Conservation (phyloP, 768 basidiomycete genomes). For the Boletus huronensis region DNA sequence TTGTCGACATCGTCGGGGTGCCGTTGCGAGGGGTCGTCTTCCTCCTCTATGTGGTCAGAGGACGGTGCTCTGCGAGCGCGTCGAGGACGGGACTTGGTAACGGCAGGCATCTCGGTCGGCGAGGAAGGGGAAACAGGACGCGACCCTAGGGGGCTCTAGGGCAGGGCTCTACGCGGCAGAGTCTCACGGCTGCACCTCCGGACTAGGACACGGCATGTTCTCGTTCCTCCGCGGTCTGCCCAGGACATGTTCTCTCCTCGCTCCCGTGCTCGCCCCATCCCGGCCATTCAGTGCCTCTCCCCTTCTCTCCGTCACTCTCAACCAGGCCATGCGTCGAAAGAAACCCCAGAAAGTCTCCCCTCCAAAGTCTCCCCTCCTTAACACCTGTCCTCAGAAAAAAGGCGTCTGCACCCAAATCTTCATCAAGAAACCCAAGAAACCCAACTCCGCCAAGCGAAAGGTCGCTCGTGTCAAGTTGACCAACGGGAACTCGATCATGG, state of each 20-base stretch:
- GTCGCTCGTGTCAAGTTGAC: constrained; percentile 91
- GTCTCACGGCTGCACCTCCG: constrained; percentile 1
- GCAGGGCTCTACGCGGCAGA: constrained; percentile 27
- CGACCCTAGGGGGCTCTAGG: constrained; percentile 25
- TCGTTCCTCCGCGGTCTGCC: constrained; percentile 23
- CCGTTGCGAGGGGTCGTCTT: constrained; percentile 39
- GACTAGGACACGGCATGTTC: constrained; percentile 18
- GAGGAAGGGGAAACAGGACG: constrained; percentile 15
- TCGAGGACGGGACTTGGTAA: constrained; percentile 38
- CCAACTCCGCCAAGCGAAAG: constrained; percentile 97
- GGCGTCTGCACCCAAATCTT: constrained; percentile 84
- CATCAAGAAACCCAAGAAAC: constrained; percentile 90
- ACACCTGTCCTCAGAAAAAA: constrained; percentile 80
- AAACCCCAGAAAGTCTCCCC: constrained; percentile 45
- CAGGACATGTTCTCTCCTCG: constrained; percentile 18
- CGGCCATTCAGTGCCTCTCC: constrained; percentile 65
- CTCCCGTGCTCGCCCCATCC: constrained; percentile 8
- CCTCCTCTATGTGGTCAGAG: constrained; percentile 59
- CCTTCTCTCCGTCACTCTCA: constrained; percentile 64
- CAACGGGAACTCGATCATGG: constrained; percentile 84
- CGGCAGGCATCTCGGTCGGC: constrained; percentile 31
- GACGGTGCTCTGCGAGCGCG: constrained; percentile 44
- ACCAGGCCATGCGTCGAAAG: constrained; percentile 84
- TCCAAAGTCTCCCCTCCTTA: constrained; percentile 72
- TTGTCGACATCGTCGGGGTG: constrained; percentile 42